These are phyloP conservation scores for Scedosporium minutisporum DNA, from an alignment of 2,329 filamentous ascomycete species.

Conservation along the genomic window DNA sequence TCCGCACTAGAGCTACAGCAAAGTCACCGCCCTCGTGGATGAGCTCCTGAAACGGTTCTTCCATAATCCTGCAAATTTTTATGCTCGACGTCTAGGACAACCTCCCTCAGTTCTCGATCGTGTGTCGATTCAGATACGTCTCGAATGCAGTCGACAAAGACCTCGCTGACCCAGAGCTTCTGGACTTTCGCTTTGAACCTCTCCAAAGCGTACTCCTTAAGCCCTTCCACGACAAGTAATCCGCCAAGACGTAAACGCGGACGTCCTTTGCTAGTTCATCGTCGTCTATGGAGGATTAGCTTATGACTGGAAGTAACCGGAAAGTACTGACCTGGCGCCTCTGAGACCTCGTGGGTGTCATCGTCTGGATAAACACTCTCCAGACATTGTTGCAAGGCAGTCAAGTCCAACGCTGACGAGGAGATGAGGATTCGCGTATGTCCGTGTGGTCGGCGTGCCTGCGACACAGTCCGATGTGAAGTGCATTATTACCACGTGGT, in stretches of 20 bases:
- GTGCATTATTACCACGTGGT: too few relatives aligned
- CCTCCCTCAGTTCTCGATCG: neutral
- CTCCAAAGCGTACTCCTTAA: neutral
- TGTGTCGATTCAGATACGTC: neutral
- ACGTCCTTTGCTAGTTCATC: neutral
- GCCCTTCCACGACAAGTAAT: neutral
- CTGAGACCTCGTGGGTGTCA: neutral
- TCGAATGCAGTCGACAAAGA: neutral
- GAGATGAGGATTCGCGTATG: too few relatives aligned
- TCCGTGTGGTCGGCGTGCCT: too few relatives aligned
- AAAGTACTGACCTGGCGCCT: neutral
- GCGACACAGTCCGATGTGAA: too few relatives aligned
- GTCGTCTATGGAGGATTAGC: neutral
- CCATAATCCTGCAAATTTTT: neutral
- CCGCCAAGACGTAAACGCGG: neutral
- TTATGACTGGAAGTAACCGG: neutral
- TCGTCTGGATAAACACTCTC: neutral
- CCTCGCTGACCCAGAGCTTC: neutral
- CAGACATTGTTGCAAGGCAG: too few relatives aligned
- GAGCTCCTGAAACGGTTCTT: neutral
- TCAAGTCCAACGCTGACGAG: too few relatives aligned
- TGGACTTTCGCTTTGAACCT: neutral
- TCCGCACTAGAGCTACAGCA: neutral
- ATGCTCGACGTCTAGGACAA: neutral
- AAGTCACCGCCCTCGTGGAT: neutral